Base-by-base conservation (phyloP, 331 rosid genomes). In the Spiraea crenata region DNA sequence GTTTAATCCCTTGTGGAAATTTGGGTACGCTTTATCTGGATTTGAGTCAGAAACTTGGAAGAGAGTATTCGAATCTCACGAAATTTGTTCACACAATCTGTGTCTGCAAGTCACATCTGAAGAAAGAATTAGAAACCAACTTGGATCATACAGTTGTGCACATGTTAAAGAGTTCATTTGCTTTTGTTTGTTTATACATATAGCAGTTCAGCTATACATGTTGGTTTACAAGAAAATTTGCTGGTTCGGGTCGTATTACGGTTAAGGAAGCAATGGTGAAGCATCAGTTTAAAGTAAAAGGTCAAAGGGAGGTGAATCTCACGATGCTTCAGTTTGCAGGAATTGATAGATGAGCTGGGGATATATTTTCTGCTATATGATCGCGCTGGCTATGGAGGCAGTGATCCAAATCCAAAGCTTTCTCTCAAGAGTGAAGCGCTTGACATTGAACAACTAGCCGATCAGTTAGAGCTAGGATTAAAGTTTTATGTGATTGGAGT, bases 311-410 rank as follows among this genome's bases (percentile, higher is more conserved):
- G 58, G 80, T 77, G 79, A 73, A 44, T 75, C 61, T 67, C 69
- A 82, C 77, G 70, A 11, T 80, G 82, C 63, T 77, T 64, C 71
- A 80, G 67, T 71, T 78, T 80, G 78, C 86, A 93, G 97, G 96
- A 91, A 67, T 84, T 91, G 61, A 85, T 91, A 79, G 92, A 89
- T 57, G 90, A 91, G 74, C 60, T 91, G 76, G 88, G 91, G 42
- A 67, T 91, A 82, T 91, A 87, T 80, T 80, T 89, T 84, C 80
- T 93, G 82, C 85, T 83, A 41, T 89, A 81, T 71, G 99, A 93
- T 56, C 81, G 97, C 10, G 96, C 99, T 40, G 99, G 99, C 7
- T 93, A 93, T 71, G 99, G 99, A 71, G 95, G 87, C 39, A 93
- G 99, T 77, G 97, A 91, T 86, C 95, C 96, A 44, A 85, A 91